Conservation (phyloP, 2,329 filamentous ascomycete species). For the Alternaria dauci region DNA sequence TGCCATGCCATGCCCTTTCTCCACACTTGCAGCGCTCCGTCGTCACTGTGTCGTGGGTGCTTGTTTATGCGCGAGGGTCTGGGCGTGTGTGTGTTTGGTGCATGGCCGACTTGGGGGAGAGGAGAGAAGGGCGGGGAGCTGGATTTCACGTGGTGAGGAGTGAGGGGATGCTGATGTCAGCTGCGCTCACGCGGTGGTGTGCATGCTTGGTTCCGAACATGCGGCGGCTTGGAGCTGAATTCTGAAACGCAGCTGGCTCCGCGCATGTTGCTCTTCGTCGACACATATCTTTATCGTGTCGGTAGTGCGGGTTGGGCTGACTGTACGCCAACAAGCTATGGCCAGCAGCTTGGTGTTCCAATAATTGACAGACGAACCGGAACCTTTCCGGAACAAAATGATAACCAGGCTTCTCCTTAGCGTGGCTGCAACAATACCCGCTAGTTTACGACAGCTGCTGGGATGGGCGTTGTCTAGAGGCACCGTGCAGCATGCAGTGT, state of each 20-base stretch:
- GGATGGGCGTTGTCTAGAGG: not conserved
- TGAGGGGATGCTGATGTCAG: slow-evolving; percentile 4
- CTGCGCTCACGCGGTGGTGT: not conserved
- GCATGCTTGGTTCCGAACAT: not conserved
- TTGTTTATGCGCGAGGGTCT: not conserved
- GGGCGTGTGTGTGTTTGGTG: not conserved
- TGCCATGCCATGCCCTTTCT: not conserved
- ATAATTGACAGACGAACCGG: not conserved
- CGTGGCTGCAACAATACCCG: not conserved
- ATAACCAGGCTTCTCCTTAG: not conserved
- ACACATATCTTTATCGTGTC: not conserved
- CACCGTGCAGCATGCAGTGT: slow-evolving; percentile 5
- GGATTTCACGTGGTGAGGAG: no score
- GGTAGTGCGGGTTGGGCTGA: not conserved
- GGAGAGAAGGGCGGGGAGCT: not conserved
- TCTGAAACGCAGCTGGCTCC: not conserved
- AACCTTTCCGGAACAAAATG: not conserved
- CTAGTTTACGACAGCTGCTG: not conserved
- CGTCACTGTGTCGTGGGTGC: slow-evolving; percentile 2
- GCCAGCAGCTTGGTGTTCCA: not conserved
- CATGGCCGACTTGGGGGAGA: not conserved
- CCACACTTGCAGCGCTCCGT: not conserved
- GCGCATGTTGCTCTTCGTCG: not conserved
- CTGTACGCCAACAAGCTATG: not conserved
- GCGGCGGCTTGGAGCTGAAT: not conserved